Conservation (phyloP, 345 rosid species). For the Angophora floribunda region DNA sequence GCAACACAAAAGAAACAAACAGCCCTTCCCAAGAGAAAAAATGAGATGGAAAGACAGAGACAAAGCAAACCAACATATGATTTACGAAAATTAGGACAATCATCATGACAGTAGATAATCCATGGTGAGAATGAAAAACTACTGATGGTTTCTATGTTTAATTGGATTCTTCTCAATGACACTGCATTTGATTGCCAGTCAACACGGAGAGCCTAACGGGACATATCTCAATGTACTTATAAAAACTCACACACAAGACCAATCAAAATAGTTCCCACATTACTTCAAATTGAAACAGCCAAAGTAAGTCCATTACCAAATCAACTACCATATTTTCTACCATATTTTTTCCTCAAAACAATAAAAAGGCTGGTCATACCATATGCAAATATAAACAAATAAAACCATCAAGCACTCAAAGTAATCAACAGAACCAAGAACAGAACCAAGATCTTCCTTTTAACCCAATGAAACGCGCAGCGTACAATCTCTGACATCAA, state of each 20-base stretch:
- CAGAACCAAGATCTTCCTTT: neutral
- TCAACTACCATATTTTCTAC: neutral
- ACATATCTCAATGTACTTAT: neutral
- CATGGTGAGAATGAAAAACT: neutral
- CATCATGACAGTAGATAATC: neutral
- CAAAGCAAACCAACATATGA: neutral
- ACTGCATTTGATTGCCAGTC: neutral
- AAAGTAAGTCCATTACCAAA: neutral
- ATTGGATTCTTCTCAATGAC: neutral
- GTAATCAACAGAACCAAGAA: neutral
- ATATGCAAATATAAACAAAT: neutral
- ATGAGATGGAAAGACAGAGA: neutral
- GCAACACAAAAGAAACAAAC: neutral
- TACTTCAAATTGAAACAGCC: neutral
- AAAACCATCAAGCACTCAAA: neutral
- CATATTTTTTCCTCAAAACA: neutral
- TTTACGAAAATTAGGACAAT: neutral
- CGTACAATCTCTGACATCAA: neutral
- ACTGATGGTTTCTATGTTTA: neutral
- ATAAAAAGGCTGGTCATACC: neutral
- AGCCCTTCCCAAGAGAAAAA: neutral
- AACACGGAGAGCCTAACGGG: neutral
- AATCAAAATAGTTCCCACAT: neutral
- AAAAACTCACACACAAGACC: neutral
- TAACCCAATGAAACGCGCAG: neutral